Evolutionary conservation across 805 yeast genomes (phyloP).

Genomic region (Candida tibetensis): DNA sequence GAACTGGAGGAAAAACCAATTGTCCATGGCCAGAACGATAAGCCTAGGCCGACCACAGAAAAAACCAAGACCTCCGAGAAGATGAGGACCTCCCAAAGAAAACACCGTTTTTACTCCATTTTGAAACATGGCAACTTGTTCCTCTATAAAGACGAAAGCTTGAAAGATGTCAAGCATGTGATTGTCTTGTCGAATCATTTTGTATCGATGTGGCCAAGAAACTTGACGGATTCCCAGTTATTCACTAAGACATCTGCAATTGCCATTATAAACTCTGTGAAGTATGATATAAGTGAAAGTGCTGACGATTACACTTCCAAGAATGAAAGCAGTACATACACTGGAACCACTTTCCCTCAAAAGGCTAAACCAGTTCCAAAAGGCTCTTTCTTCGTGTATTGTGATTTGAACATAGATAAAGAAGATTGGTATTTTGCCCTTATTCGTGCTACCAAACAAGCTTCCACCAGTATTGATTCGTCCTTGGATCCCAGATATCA

Average conservation of each 20-base stretch:
- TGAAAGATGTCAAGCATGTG: slow-evolving; percentile 70
- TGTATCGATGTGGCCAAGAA: slow-evolving; percentile 83
- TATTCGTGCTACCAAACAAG: slow-evolving; percentile 58
- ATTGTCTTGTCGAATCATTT: slow-evolving; percentile 70
- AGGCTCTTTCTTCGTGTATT: slow-evolving; percentile 58
- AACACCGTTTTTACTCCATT: slow-evolving; percentile 65
- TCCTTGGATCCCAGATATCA: slow-evolving; percentile 47
- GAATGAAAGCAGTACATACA: too few species aligned
- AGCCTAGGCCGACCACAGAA: slow-evolving; percentile 2
- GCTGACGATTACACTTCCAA: too few species aligned
- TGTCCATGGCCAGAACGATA: neutral
- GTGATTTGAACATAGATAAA: slow-evolving; percentile 75
- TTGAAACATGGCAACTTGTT: slow-evolving; percentile 86
- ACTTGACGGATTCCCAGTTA: slow-evolving; percentile 67
- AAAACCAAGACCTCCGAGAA: slow-evolving; percentile 5
- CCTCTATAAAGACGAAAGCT: slow-evolving; percentile 69
- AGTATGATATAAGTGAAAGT: slow-evolving; percentile 9
- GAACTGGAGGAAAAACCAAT: neutral
- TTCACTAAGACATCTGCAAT: slow-evolving; percentile 81
- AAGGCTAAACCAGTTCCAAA: too few species aligned
- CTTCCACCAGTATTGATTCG: slow-evolving; percentile 10
- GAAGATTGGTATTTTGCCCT: slow-evolving; percentile 93
- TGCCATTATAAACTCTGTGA: slow-evolving; percentile 50
- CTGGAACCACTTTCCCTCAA: neutral
- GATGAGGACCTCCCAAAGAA: slow-evolving; percentile 32